These are phyloP conservation scores for Cryphonectria naterciae DNA, from an alignment of 2,329 filamentous ascomycete species.

Conservation along the genomic window DNA sequence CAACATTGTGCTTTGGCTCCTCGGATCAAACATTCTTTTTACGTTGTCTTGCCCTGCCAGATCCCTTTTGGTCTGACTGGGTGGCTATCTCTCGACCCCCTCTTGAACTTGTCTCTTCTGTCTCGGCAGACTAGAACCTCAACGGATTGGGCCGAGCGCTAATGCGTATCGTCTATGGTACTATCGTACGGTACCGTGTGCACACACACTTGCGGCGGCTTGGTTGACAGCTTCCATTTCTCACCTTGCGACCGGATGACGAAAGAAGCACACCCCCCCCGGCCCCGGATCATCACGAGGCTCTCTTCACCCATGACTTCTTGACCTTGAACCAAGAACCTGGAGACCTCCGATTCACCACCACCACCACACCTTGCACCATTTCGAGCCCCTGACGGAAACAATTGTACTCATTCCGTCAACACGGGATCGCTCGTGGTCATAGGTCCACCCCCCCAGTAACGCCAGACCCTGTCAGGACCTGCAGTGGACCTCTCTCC, in stretches of 20 bases:
- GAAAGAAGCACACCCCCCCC: conserved; percentile 15
- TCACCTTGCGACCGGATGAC: conserved; percentile 24
- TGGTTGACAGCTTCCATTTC: conserved; percentile 1
- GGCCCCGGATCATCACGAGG: conserved; percentile 27
- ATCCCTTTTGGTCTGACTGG: not conserved
- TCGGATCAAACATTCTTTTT: not conserved
- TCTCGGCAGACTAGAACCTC: not conserved
- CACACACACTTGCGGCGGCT: not conserved
- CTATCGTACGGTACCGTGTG: not conserved
- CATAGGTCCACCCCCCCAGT: conserved; percentile 23
- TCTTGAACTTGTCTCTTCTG: not conserved
- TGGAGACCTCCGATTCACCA: not conserved
- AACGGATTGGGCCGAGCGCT: conserved; percentile 8
- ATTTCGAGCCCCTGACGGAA: conserved; percentile 17
- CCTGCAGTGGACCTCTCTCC: conserved; percentile 1
- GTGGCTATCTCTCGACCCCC: not conserved
- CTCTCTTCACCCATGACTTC: conserved; percentile 29
- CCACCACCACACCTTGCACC: not conserved
- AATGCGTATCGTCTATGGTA: not conserved
- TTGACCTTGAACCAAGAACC: not conserved
- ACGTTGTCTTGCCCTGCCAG: not conserved
- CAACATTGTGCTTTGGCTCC: not conserved
- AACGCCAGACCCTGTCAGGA: conserved; percentile 9
- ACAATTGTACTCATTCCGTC: not conserved
- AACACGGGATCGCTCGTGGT: conserved; percentile 21